Conservation (phyloP, 495 filamentous ascomycete genomes). For the Apiosordaria backusii region DNA sequence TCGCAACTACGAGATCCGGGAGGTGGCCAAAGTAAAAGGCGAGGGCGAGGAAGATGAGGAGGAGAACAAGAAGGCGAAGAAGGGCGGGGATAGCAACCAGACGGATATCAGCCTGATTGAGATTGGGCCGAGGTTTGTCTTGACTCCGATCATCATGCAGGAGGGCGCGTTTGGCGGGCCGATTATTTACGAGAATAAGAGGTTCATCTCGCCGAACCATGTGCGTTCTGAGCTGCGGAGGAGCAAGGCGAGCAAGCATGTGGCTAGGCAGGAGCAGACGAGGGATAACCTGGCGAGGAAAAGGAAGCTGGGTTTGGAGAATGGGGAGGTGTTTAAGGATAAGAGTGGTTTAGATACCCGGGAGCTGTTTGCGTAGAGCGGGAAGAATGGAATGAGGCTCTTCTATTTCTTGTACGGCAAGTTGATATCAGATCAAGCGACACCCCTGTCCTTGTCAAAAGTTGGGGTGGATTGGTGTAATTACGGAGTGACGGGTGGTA, state of each 20-base stretch:
- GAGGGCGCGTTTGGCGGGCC: slow-evolving; percentile 95
- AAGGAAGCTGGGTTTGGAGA: slow-evolving; percentile 69
- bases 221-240: slow-evolving; percentile 74
- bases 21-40: slow-evolving; percentile 62
- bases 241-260: slow-evolving; percentile 71
- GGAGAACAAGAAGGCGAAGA: slow-evolving; percentile 19
- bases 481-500: neutral
- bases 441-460: neutral
- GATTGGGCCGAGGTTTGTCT: slow-evolving; percentile 90
- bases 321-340: slow-evolving; percentile 55
- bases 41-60: slow-evolving; percentile 34
- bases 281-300: slow-evolving; percentile 70
- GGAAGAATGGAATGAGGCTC: neutral
- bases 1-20: slow-evolving; percentile 86
- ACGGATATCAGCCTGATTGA: slow-evolving; percentile 83
- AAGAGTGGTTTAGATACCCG: slow-evolving; percentile 74
- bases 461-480: neutral
- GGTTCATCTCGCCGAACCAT: slow-evolving; percentile 95
- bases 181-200: slow-evolving; percentile 97
- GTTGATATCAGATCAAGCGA: neutral
- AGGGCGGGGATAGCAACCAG: slow-evolving; percentile 45
- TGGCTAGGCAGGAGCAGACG: slow-evolving; percentile 65
- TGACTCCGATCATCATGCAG: slow-evolving; percentile 93
- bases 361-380: slow-evolving; percentile 69
- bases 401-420: neutral